Percentiles rank a stretch among this genome's conserved stretches.
Conservation (phyloP, 192 early-diverging fungal species). For the Rhizophlyctis rosea region DNA sequence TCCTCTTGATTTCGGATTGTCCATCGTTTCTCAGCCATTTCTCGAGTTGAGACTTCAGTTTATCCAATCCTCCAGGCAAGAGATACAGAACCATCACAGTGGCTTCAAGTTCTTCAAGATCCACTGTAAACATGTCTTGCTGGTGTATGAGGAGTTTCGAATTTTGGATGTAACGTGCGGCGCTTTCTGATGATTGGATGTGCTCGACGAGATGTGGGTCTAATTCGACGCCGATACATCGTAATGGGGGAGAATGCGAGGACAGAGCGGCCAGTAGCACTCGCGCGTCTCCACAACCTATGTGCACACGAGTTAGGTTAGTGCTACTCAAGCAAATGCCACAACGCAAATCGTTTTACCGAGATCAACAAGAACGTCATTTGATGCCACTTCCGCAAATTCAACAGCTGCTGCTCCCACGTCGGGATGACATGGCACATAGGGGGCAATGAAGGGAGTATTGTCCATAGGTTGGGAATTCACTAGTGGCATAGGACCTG, state of each 20-base stretch:
- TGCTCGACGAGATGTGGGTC: conserved; percentile 24
- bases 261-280: conserved; percentile 20
- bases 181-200: neutral
- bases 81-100: conserved; percentile 27
- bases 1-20: neutral
- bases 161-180: conserved; percentile 3
- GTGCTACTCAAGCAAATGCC: too few species aligned
- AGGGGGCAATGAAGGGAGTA: conserved; percentile 33
- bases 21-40: conserved; percentile 7
- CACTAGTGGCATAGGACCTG: conserved; percentile 4
- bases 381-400: conserved; percentile 15
- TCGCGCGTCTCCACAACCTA: conserved; percentile 34
- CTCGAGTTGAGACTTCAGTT: conserved; percentile 10
- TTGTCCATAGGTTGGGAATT: conserved; percentile 27
- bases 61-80: conserved; percentile 21
- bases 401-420: conserved; percentile 21
- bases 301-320: too few species aligned
- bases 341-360: too few species aligned
- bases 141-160: too few species aligned
- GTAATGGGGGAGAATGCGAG: neutral
- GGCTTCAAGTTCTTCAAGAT: conserved; percentile 18
- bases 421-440: conserved; percentile 26
- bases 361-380: conserved; percentile 30
- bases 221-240: conserved; percentile 29
- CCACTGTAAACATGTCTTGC: conserved; percentile 33